Evolutionary conservation across 2,329 filamentous ascomycete genomes (phyloP), one percentile per base, ranked within the genome.

Genomic region (Davidsoniella neocaledoniae): DNA sequence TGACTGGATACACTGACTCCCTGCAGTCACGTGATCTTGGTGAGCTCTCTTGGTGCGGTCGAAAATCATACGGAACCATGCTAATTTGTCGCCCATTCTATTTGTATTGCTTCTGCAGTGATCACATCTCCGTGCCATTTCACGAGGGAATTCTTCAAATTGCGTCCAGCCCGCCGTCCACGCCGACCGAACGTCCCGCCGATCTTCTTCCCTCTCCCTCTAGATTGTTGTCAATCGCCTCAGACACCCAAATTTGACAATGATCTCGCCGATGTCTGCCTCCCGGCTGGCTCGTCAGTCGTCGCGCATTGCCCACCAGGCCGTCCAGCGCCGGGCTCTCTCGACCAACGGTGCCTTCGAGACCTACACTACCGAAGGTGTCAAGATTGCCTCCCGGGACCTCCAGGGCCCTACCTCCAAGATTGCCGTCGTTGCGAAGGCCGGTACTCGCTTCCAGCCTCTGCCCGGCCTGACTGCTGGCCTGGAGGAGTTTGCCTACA

Each of bases 401-500:
- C 74, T 86, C 61, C 77, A 84, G 56, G 86, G 86, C 56, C 85
- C 87, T 57, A 94, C 90, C 55, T 87, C 88, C 55, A 93, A 86
- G 62, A 76, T 98, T 57, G 87, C 88, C 51, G 68, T 98, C 57
- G 86, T 98, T 64, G 79, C 88, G 58, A 94, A 94, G 74, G 91
- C 87, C 56, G 91, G 91, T 62, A 93, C 90, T 56, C 77, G 91
- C 67, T 96, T 90, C 68, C 81, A 98, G 73, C 77, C 85, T 56
- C 74, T 84, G 58, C 91, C 91, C 55, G 91, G 91, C 57, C 76
- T 95, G 66, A 83, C 90, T 56, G 83, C 88, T 63, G 90, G 83
- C 53, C 76, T 98, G 57, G 84, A 91, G 72, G 84, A 86, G 66
- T 98, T 93, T 72, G 90, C 93, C 57, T 98, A 95, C 79, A 94